Conservation (phyloP, 768 basidiomycete species). For the Serpula lacrymans region DNA sequence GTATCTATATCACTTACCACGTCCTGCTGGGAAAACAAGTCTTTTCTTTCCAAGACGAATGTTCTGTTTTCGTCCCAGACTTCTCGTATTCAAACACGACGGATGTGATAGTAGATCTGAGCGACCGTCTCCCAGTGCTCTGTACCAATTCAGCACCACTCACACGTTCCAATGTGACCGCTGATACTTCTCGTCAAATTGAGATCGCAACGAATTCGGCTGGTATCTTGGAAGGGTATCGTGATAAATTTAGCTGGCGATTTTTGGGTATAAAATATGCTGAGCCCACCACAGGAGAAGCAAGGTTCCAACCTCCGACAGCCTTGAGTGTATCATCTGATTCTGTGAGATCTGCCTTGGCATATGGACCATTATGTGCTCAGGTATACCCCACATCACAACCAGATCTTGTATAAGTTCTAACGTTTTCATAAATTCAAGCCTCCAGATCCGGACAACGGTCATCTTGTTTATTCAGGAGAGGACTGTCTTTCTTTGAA, state of each 20-base stretch:
- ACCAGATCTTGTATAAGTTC: not conserved
- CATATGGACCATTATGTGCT: slow-evolving; percentile 17
- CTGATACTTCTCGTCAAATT: slow-evolving; percentile 13
- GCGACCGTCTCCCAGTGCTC: slow-evolving; percentile 8
- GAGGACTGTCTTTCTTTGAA: slow-evolving; percentile 20
- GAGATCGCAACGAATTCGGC: slow-evolving; percentile 11
- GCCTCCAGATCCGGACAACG: slow-evolving; percentile 14
- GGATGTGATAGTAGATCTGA: not conserved
- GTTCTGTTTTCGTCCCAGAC: no score
- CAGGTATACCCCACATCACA: slow-evolving; percentile 6
- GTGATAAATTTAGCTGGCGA: slow-evolving; percentile 16
- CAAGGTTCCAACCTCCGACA: slow-evolving; percentile 11
- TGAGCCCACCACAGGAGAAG: slow-evolving; percentile 4
- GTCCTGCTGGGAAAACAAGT: no score
- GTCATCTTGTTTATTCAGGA: slow-evolving; percentile 3
- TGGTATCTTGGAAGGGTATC: slow-evolving; percentile 15
- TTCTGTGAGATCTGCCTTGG: slow-evolving; percentile 2
- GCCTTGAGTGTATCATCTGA: slow-evolving; percentile 7
- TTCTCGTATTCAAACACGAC: no score
- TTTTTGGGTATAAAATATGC: slow-evolving; percentile 16
- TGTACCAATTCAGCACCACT: slow-evolving; percentile 19
- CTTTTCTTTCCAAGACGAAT: no score
- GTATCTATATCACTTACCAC: no score
- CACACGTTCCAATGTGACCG: slow-evolving; percentile 17
- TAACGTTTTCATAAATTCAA: slow-evolving; percentile 2